A percentile compares a stretch with the other conserved stretches of the same genome.
Conservation (phyloP, 2,329 filamentous ascomycete species). For the Monilinia vaccinii-corymbosi region DNA sequence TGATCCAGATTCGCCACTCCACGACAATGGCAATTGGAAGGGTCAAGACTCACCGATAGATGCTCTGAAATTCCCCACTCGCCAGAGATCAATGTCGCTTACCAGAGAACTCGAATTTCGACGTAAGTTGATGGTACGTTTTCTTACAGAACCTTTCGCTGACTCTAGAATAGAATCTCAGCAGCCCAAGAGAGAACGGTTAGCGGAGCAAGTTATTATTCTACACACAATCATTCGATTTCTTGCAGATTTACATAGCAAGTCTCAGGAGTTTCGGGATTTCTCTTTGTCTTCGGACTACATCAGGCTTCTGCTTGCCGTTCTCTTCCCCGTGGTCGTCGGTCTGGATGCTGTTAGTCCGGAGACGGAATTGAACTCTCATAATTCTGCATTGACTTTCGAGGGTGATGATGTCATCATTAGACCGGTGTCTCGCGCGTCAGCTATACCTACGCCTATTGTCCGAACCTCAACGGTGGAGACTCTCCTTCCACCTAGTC, state of each 20-base stretch:
- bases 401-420: slow-evolving; percentile 81
- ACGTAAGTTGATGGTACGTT: slow-evolving; percentile 33
- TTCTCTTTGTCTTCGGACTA: slow-evolving; percentile 76
- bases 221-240: slow-evolving; percentile 73
- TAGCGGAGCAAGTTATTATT: slow-evolving; percentile 52
- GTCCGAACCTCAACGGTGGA: slow-evolving; percentile 62
- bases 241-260: slow-evolving; percentile 66
- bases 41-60: slow-evolving; percentile 17
- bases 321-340: slow-evolving; percentile 81
- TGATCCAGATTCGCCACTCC: slow-evolving; percentile 45
- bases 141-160: neutral
- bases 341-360: slow-evolving; percentile 76
- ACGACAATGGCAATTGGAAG: slow-evolving; percentile 20
- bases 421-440: slow-evolving; percentile 42
- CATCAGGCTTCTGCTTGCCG: slow-evolving; percentile 65
- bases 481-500: slow-evolving; percentile 38
- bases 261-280: slow-evolving; percentile 70
- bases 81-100: slow-evolving; percentile 54
- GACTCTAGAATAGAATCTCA: slow-evolving; percentile 29
- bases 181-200: slow-evolving; percentile 38
- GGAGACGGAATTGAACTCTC: slow-evolving; percentile 78
- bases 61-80: slow-evolving; percentile 11
- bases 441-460: slow-evolving; percentile 55
- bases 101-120: slow-evolving; percentile 48
- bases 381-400: slow-evolving; percentile 72